Percentiles rank a stretch among this genome's conserved stretches.
Conservation (phyloP, 2,329 filamentous ascomycete genomes). For the Talaromyces sp. region DNA sequence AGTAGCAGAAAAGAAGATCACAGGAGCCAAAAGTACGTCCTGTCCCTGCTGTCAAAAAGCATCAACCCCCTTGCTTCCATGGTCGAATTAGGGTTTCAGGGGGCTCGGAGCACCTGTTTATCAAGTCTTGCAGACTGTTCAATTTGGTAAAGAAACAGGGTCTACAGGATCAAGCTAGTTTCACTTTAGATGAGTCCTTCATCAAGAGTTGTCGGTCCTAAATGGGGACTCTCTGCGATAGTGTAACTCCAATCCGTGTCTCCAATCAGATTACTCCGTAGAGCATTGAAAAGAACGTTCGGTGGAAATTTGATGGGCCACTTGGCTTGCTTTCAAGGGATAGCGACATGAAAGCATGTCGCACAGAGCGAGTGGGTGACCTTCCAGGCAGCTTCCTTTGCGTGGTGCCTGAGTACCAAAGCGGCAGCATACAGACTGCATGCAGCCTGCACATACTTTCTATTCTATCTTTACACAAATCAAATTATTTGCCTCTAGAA, state of each 20-base stretch:
- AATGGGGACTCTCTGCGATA: too few species aligned
- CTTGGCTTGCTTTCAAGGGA: not conserved
- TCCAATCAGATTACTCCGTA: too few species aligned
- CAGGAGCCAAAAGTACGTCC: not conserved
- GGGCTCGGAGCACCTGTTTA: not conserved
- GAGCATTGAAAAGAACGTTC: too few species aligned
- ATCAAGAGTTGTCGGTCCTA: too few species aligned
- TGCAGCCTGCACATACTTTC: not conserved
- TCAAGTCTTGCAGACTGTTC: not conserved
- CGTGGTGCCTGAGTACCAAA: too few species aligned
- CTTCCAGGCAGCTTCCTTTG: not conserved
- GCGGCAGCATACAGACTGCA: not conserved
- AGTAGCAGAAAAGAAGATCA: not conserved
- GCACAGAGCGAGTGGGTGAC: not conserved
- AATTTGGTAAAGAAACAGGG: not conserved
- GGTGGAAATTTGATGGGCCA: not conserved
- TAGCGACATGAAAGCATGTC: not conserved
- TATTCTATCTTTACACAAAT: not conserved
- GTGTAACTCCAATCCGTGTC: too few species aligned
- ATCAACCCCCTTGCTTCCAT: slow-evolving; percentile 2
- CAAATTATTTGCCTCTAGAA: not conserved
- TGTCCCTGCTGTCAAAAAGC: not conserved
- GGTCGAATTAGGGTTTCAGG: not conserved
- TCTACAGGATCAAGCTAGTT: not conserved
- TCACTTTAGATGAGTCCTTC: not conserved